Evolutionary conservation across 2,329 filamentous ascomycete genomes (phyloP), one percentile per base, ranked within the genome.

Genomic region (Ophiostoma australiae): DNA sequence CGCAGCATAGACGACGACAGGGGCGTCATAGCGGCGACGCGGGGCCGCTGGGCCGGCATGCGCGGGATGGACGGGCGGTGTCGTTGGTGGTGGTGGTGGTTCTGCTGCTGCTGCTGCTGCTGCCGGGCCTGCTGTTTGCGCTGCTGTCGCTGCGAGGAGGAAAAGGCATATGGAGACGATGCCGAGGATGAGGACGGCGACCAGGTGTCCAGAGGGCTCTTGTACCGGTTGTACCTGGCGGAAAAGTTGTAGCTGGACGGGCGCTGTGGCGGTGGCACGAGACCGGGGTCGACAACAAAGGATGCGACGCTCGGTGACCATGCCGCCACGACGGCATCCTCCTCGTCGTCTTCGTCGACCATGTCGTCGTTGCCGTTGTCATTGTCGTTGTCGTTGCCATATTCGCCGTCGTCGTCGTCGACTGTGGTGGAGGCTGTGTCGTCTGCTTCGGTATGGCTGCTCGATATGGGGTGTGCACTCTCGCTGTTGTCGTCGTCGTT

Each of bases 1-100:
- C 74, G 73, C 66, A 75, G 72, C 67, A 75, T 69, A 17, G 69
- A 66, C 1, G 70, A 20, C 37, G 74, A 75, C n/a, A 73, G 66
- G 3, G 73, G 73, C 35, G 74, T 75, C 71, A 75, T 70, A 27
- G 70, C 58, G n/a, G 71, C 70, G 20, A 70, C 72, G 3, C 68
- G 71, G 44, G 68, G 68, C 27, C 27, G 33, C 17, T 37, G 63
- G 33, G 63, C 17, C 5, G 63, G 63, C 33, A 66, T 66, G 7
- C 35, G 63, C 63, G 63, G 67, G 27, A 41, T 41, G 37, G 35
- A 33, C 35, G n/a, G 35, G 39, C 41, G 41, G 41, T 4, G 27
- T 20, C 44, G 33, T 20, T 20, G 67, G 2, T 37, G 66, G 0
- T 27, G 35, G 35, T 67, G 33, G 6, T 67, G 35, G 35, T 44